Conservation (phyloP, 768 basidiomycete species). For the Russula griseocarnosa region DNA sequence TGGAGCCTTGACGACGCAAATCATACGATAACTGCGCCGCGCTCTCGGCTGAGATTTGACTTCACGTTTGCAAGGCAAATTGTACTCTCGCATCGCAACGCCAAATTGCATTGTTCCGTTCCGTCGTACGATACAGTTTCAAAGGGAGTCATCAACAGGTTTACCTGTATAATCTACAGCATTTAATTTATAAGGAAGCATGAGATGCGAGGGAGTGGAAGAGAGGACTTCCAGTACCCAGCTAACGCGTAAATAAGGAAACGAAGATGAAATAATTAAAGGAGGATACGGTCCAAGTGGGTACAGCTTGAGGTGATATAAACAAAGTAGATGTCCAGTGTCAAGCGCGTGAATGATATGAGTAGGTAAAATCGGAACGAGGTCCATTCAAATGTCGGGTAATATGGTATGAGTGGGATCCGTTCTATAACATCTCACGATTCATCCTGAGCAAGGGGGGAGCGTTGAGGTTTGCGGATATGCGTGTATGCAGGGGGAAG, state of each 20-base stretch:
- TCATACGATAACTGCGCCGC: neutral
- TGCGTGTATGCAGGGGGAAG: slow-evolving; percentile 81
- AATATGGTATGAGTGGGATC: neutral
- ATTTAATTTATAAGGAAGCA: neutral
- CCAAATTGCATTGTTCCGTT: neutral
- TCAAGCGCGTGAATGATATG: neutral
- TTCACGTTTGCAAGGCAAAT: neutral
- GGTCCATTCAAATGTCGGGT: neutral
- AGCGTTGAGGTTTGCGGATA: slow-evolving; percentile 33
- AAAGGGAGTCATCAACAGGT: neutral
- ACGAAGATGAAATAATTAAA: neutral
- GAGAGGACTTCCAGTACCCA: neutral
- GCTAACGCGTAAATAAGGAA: neutral
- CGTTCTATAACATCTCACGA: neutral
- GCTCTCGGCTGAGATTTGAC: neutral
- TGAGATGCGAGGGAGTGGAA: neutral
- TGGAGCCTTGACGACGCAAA: neutral
- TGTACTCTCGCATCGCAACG: neutral
- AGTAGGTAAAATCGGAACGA: neutral
- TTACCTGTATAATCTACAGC: slow-evolving; percentile 13
- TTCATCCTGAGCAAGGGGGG: neutral
- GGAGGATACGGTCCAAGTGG: neutral
- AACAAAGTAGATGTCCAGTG: slow-evolving; percentile 13
- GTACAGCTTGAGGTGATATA: slow-evolving; percentile 8
- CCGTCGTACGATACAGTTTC: neutral